phyloP scores from a whole-genome alignment of 306 rosid species.

The Rosa persica region DNA sequence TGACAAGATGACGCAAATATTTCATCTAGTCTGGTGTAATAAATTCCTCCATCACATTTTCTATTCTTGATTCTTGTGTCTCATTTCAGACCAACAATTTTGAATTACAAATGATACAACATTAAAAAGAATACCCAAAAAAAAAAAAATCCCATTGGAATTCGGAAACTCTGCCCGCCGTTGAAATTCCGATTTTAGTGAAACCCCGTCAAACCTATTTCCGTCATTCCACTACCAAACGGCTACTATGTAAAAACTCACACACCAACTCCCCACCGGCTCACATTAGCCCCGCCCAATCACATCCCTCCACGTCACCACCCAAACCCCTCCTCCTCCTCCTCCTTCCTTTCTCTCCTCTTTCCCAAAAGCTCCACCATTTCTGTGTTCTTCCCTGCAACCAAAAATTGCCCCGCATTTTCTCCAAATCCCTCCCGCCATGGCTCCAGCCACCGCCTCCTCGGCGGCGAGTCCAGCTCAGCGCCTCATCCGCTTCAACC shows the following conservation, averaged over 20 bases:
- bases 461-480: constrained; percentile 37
- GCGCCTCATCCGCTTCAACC: constrained; percentile 45
- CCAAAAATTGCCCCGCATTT: background rate
- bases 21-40: too few relatives aligned
- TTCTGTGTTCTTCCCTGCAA: constrained; percentile 26
- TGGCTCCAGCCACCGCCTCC: constrained; percentile 58
- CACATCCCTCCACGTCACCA: constrained; percentile 1
- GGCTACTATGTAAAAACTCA: background rate
- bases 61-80: too few relatives aligned
- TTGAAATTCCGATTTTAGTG: background rate
- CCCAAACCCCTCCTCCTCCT: background rate
- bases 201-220: background rate
- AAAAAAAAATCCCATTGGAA: too few relatives aligned
- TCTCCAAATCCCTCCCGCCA: constrained; percentile 28
- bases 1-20: too few relatives aligned
- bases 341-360: too few relatives aligned
- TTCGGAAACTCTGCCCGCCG: background rate
- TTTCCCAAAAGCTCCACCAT: constrained; percentile 15
- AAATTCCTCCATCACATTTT: too few relatives aligned
- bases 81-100: background rate
- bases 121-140: too few relatives aligned
- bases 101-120: too few relatives aligned
- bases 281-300: background rate
- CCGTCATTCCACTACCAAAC: background rate
- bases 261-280: background rate